Conservation (phyloP, 805 yeast genomes). For the Teunomyces atbi region DNA sequence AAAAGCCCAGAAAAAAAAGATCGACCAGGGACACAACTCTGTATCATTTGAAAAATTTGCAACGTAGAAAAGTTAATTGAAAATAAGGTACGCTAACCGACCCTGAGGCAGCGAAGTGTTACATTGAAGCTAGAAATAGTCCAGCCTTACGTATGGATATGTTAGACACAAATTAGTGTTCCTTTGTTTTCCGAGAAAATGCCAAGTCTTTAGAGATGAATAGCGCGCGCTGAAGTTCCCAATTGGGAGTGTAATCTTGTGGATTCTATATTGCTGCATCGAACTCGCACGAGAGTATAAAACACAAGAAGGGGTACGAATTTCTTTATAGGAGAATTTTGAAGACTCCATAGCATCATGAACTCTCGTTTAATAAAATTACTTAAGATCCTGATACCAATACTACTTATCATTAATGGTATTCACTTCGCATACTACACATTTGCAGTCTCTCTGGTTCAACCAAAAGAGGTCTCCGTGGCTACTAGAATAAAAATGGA, state of each 20-base stretch:
- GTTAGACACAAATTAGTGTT: too few relatives aligned
- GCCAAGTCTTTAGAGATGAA: too few relatives aligned
- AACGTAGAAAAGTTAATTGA: background rate
- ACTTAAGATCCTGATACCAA: background rate
- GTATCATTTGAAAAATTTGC: background rate
- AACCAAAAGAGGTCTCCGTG: background rate
- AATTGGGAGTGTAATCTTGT: background rate
- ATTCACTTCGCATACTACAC: background rate
- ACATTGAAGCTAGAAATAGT: background rate
- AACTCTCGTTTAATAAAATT: conserved; percentile 1
- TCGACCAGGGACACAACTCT: background rate
- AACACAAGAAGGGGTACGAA: background rate
- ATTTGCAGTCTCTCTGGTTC: background rate
- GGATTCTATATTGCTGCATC: background rate
- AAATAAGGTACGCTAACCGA: background rate
- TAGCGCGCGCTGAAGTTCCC: background rate
- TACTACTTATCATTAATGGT: conserved; percentile 5
- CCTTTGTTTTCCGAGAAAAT: too few relatives aligned
- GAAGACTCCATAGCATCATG: background rate
- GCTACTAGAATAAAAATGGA: background rate
- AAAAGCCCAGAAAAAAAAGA: background rate
- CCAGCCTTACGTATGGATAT: background rate
- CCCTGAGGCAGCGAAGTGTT: background rate
- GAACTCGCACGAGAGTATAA: background rate
- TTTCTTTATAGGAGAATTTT: background rate